These are phyloP conservation scores for Elsinoe batatas DNA, from an alignment of 2,329 filamentous ascomycete species.

Conservation along the genomic window DNA sequence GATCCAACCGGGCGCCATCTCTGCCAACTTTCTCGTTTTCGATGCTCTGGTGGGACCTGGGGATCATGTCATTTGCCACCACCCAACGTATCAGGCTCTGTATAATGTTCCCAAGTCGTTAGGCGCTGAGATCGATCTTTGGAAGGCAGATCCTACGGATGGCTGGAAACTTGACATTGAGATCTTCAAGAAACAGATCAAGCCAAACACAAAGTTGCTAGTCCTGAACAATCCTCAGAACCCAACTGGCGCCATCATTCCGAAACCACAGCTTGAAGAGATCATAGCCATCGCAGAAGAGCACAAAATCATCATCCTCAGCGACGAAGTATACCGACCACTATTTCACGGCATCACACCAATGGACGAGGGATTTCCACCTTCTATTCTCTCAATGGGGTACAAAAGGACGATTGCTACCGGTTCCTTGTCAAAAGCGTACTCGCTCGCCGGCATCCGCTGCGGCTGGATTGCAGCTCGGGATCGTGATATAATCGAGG, in stretches of 20 bases:
- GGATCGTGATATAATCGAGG: conserved; percentile 51
- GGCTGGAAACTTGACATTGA: conserved; percentile 58
- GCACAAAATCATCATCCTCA: conserved; percentile 56
- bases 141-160: conserved; percentile 57
- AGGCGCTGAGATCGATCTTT: conserved; percentile 67
- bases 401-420: conserved; percentile 64
- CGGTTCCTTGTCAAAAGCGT: conserved; percentile 78
- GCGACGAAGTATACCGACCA: conserved; percentile 76
- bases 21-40: conserved; percentile 72
- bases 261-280: conserved; percentile 48
- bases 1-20: conserved; percentile 70
- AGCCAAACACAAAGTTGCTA: conserved; percentile 60
- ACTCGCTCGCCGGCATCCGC: conserved; percentile 70
- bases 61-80: conserved; percentile 78
- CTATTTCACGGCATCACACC: conserved; percentile 62
- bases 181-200: conserved; percentile 56
- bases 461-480: conserved; percentile 73
- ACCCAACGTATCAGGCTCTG: conserved; percentile 79
- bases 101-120: conserved; percentile 65
- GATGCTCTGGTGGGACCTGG: conserved; percentile 62
- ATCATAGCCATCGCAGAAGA: conserved; percentile 55
- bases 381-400: conserved; percentile 60
- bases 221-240: conserved; percentile 72
- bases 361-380: conserved; percentile 46
- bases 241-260: conserved; percentile 63